These are phyloP conservation scores for Kwoniella sp. DNA, from an alignment of 768 basidiomycete genomes.

Conservation along the genomic window DNA sequence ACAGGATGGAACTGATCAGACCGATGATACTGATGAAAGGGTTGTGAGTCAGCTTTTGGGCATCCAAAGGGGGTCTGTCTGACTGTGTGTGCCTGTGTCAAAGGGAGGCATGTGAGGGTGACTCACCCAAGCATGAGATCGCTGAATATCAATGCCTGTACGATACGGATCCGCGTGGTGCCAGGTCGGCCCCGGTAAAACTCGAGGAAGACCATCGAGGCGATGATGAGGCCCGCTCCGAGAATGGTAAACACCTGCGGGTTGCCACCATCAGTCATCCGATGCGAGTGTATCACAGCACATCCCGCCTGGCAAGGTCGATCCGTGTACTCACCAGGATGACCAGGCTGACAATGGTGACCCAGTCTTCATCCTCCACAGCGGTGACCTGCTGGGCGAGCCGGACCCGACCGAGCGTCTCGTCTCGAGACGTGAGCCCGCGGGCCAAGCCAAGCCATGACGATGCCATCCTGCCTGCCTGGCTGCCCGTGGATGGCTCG, in stretches of 20 bases:
- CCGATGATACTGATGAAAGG: slow-evolving; percentile 29
- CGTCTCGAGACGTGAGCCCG: no score
- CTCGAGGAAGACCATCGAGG: slow-evolving; percentile 38
- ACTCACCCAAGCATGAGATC: slow-evolving; percentile 46
- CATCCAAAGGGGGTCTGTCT: background rate
- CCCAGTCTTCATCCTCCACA: slow-evolving; percentile 26
- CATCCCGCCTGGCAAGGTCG: background rate
- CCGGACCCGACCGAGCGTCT: background rate
- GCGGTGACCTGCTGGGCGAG: slow-evolving; percentile 5
- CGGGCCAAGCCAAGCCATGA: no score
- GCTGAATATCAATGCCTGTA: slow-evolving; percentile 43
- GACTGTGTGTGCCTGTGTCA: background rate
- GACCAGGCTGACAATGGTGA: slow-evolving; percentile 36
- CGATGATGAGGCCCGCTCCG: slow-evolving; percentile 39
- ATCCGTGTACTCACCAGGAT: slow-evolving; percentile 25
- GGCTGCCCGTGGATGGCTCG: no score
- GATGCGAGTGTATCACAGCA: no score
- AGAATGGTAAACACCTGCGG: slow-evolving; percentile 39
- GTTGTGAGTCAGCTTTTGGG: background rate
- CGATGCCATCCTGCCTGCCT: no score
- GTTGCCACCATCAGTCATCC: no score
- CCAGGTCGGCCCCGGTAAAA: slow-evolving; percentile 28
- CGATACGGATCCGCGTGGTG: slow-evolving; percentile 45
- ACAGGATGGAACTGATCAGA: slow-evolving; percentile 28
- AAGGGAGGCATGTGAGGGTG: background rate